A percentile compares a stretch with the other conserved stretches of the same genome.
Evolutionary conservation across 2,329 filamentous ascomycete genomes (phyloP).

Genomic region (Myriosclerotinia scirpicola): DNA sequence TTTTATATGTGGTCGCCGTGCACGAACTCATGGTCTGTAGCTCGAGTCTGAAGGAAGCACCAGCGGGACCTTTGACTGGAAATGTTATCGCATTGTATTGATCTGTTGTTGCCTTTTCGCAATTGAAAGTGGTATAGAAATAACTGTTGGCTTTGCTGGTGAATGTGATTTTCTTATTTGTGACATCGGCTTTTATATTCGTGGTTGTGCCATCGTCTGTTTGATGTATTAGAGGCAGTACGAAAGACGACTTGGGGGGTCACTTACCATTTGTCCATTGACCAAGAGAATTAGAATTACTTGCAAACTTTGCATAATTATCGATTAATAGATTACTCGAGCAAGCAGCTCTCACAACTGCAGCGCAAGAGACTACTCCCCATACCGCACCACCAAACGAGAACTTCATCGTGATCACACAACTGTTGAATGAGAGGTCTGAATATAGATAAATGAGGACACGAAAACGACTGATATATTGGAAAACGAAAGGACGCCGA

Average conservation of each 20-base stretch:
- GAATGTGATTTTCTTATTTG: constrained; percentile 50
- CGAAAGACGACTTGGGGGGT: background rate
- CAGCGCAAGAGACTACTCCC: constrained; percentile 21
- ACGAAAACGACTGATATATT: background rate
- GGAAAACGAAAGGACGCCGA: constrained; percentile 15
- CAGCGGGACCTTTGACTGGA: constrained; percentile 47
- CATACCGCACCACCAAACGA: constrained; percentile 4
- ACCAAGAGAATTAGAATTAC: constrained; percentile 41
- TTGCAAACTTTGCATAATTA: constrained; percentile 39
- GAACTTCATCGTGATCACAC: constrained; percentile 6
- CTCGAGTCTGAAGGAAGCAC: constrained; percentile 46
- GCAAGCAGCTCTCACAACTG: constrained; percentile 33
- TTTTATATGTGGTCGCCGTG: constrained; percentile 45
- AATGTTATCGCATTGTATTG: constrained; percentile 52
- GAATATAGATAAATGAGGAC: too few relatives aligned
- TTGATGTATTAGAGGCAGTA: constrained; percentile 11
- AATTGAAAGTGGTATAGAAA: constrained; percentile 55
- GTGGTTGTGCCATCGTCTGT: constrained; percentile 53
- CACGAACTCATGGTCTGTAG: constrained; percentile 51
- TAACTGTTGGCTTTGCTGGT: constrained; percentile 51
- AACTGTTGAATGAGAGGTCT: too few relatives aligned
- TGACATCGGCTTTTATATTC: constrained; percentile 43
- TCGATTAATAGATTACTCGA: constrained; percentile 38
- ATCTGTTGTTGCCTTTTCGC: constrained; percentile 47
- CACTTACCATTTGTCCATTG: constrained; percentile 43